Conservation (phyloP, 2,329 filamentous ascomycete species). For the Lithohypha guttulata region DNA sequence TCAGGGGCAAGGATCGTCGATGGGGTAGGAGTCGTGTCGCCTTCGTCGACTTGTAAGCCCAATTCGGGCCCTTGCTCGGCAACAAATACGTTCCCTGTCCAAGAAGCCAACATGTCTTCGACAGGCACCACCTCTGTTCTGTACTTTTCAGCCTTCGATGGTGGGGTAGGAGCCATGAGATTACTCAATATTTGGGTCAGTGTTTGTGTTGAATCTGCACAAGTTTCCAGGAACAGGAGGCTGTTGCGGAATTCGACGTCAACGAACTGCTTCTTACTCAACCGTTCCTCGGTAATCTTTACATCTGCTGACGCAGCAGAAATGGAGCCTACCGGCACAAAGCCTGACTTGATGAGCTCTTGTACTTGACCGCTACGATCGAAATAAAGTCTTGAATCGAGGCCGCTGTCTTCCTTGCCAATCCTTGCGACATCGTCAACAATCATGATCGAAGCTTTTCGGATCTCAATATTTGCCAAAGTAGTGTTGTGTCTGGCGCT, state of each 20-base stretch:
- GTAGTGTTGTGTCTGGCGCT: constrained; percentile 57
- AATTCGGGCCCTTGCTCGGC: constrained; percentile 25
- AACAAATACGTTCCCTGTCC: constrained; percentile 73
- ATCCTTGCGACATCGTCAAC: constrained; percentile 60
- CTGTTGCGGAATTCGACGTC: constrained; percentile 77
- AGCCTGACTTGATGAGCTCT: constrained; percentile 54
- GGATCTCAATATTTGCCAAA: constrained; percentile 55
- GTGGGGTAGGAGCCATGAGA: constrained; percentile 70
- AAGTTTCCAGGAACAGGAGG: constrained; percentile 82
- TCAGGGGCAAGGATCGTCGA: constrained; percentile 22
- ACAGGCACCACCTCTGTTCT: constrained; percentile 77
- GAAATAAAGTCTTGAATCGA: constrained; percentile 23
- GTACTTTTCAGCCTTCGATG: constrained; percentile 74
- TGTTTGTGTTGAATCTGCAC: constrained; percentile 93
- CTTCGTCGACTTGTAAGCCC: constrained; percentile 16
- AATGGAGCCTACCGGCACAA: constrained; percentile 75
- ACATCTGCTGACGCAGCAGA: constrained; percentile 65
- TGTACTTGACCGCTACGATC: constrained; percentile 36
- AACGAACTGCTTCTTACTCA: constrained; percentile 53
- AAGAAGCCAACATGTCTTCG: constrained; percentile 77
- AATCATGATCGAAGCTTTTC: constrained; percentile 71
- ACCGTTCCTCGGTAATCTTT: constrained; percentile 46
- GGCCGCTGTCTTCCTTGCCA: constrained; percentile 22
- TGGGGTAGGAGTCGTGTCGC: constrained; percentile 5
- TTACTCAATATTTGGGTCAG: constrained; percentile 69